Evolutionary conservation across 495 filamentous ascomycete genomes (phyloP).

Genomic region (Platismatia glauca): DNA sequence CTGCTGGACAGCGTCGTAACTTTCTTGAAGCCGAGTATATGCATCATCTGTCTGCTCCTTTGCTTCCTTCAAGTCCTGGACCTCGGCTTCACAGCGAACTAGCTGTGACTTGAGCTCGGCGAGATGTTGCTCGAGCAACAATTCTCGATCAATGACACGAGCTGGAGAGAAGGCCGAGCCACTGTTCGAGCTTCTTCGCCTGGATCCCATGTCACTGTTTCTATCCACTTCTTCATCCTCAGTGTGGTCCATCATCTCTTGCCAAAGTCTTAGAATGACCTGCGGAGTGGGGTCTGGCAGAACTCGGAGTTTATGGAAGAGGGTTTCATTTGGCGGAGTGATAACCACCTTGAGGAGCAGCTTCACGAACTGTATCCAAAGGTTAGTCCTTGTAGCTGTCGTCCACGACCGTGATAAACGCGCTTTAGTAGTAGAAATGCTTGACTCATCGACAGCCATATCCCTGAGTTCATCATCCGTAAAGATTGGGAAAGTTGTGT

Average conservation of each 20-base stretch:
- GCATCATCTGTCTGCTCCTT: slow-evolving; percentile 37
- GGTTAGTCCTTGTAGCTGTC: slow-evolving; percentile 27
- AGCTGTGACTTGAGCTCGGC: slow-evolving; percentile 44
- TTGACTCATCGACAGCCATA: slow-evolving; percentile 12
- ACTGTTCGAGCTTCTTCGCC: slow-evolving; percentile 1
- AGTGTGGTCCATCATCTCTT: slow-evolving; percentile 9
- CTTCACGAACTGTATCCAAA: slow-evolving; percentile 50
- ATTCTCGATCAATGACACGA: slow-evolving; percentile 38
- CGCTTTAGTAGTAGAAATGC: slow-evolving; percentile 6
- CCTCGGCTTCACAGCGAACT: slow-evolving; percentile 43
- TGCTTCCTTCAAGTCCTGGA: slow-evolving; percentile 43
- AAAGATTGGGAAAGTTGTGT: slow-evolving; percentile 2
- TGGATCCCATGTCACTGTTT: slow-evolving; percentile 4
- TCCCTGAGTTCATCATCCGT: slow-evolving; percentile 14
- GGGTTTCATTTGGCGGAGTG: slow-evolving; percentile 45
- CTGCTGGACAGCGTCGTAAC: slow-evolving; percentile 37
- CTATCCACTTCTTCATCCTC: slow-evolving; percentile 8
- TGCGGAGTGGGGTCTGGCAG: slow-evolving; percentile 24
- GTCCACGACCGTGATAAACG: neutral
- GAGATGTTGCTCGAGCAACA: slow-evolving; percentile 46
- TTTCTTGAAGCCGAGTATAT: slow-evolving; percentile 48
- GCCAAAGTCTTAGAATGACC: slow-evolving; percentile 9
- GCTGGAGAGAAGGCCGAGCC: slow-evolving; percentile 22
- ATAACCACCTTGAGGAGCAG: slow-evolving; percentile 56
- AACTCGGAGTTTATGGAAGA: slow-evolving; percentile 44